phyloP scores from a whole-genome alignment of 441 rosid genomes.

The Macaranga tanarius region DNA sequence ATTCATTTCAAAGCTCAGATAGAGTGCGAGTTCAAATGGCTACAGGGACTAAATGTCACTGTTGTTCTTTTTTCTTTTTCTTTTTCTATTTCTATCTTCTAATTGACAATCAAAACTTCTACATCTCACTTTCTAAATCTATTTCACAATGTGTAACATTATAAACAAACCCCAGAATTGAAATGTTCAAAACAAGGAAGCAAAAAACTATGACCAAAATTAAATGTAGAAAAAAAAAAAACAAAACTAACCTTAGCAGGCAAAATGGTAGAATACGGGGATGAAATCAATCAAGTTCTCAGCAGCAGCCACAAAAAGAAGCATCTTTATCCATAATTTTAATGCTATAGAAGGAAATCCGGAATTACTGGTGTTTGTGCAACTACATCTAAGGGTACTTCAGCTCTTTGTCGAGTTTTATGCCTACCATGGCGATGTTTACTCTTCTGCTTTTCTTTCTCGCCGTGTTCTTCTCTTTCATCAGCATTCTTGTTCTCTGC shows the following conservation, averaged over 20 bases:
- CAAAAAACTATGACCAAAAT: constrained; percentile 24
- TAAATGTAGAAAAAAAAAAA: constrained; percentile 18
- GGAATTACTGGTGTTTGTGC: constrained; percentile 50
- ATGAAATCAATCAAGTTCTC: constrained; percentile 20
- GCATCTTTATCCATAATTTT: neutral
- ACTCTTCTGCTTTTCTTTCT: constrained; percentile 47
- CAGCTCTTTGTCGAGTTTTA: constrained; percentile 46
- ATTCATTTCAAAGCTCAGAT: constrained; percentile 2
- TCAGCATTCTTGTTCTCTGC: constrained; percentile 38
- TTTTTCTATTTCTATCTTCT: neutral
- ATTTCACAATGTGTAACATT: constrained; percentile 17
- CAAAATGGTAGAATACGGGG: constrained; percentile 24
- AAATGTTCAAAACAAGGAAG: constrained; percentile 1
- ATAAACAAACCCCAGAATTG: constrained; percentile 22
- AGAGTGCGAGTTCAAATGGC: neutral
- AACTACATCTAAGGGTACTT: constrained; percentile 32
- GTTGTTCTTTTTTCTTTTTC: neutral
- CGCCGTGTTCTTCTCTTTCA: constrained; percentile 33
- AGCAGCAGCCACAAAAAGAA: constrained; percentile 2
- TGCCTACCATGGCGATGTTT: constrained; percentile 48
- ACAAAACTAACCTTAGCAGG: constrained; percentile 26
- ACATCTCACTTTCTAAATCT: constrained; percentile 15
- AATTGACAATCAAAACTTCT: constrained; percentile 10
- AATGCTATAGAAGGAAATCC: constrained; percentile 66
- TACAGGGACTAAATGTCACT: neutral